These are phyloP conservation scores for Backusella australiensis DNA, from an alignment of 192 early-diverging fungal genomes.

Conservation along the genomic window DNA sequence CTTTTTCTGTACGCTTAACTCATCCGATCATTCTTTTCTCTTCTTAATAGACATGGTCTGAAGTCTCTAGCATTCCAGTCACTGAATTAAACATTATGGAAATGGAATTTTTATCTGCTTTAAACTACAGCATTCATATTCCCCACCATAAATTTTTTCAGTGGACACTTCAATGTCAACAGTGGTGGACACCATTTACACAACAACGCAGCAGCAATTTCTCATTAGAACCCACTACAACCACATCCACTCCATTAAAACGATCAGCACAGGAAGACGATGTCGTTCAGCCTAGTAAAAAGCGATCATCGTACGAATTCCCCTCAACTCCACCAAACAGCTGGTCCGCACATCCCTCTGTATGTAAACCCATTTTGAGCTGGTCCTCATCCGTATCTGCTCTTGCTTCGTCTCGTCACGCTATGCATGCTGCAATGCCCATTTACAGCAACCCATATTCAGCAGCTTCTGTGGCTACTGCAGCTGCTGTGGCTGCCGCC, in stretches of 20 bases:
- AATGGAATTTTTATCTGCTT: constrained; percentile 79
- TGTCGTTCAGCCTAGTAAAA: neutral
- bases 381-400: constrained; percentile 29
- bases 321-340: neutral
- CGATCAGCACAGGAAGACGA: constrained; percentile 3
- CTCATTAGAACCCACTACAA: neutral
- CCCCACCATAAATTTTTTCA: constrained; percentile 63
- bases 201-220: neutral
- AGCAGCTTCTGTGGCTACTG: constrained; percentile 8
- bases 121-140: constrained; percentile 75
- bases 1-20: neutral
- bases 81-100: constrained; percentile 84
- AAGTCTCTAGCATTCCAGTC: constrained; percentile 78
- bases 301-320: constrained; percentile 2
- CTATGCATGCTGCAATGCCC: constrained; percentile 1
- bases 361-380: constrained; percentile 23
- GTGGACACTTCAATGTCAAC: constrained; percentile 50
- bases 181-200: constrained; percentile 7
- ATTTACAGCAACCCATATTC: neutral
- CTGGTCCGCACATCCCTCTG: neutral
- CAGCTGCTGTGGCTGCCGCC: constrained; percentile 16
- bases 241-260: constrained; percentile 11
- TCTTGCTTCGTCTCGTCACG: constrained; percentile 11
- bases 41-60: constrained; percentile 60
- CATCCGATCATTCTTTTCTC: constrained; percentile 8